Conservation (phyloP, 768 basidiomycete genomes). For the Lactarius trivialis region DNA sequence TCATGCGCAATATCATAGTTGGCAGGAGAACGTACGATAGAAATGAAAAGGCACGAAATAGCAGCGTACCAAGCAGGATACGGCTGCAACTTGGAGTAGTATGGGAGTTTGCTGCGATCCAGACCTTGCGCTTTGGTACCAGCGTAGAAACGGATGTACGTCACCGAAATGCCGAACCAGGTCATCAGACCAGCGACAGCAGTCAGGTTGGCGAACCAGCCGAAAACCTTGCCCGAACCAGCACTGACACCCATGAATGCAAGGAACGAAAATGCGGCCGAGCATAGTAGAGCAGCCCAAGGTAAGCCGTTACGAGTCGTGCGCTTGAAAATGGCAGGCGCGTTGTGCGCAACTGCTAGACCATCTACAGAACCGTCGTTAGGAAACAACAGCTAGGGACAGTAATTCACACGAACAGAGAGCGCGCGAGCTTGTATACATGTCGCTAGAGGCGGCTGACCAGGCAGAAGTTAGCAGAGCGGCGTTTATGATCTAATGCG, state of each 20-base stretch:
- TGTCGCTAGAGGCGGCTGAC: constrained; percentile 87
- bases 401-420: constrained; percentile 49
- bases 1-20: not conserved
- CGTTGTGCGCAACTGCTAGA: constrained; percentile 72
- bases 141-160: constrained; percentile 65
- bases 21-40: constrained; percentile 42
- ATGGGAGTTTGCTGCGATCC: constrained; percentile 66
- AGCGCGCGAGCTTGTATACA: constrained; percentile 83
- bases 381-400: not conserved
- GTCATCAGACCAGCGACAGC: constrained; percentile 42
- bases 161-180: constrained; percentile 44
- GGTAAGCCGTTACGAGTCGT: constrained; percentile 74
- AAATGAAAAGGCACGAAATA: constrained; percentile 41
- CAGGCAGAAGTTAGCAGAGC: constrained; percentile 55
- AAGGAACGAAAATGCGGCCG: constrained; percentile 56
- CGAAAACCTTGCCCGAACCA: constrained; percentile 70
- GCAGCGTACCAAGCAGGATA: constrained; percentile 56
- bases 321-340: constrained; percentile 69
- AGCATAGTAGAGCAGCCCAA: constrained; percentile 59
- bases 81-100: constrained; percentile 57
- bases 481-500: constrained; percentile 29
- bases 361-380: constrained; percentile 47
- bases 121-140: constrained; percentile 78
- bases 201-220: constrained; percentile 63
- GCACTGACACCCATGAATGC: constrained; percentile 72